Conservation (phyloP, 352 stramenopile species). For the Globisporangium irregulare region DNA sequence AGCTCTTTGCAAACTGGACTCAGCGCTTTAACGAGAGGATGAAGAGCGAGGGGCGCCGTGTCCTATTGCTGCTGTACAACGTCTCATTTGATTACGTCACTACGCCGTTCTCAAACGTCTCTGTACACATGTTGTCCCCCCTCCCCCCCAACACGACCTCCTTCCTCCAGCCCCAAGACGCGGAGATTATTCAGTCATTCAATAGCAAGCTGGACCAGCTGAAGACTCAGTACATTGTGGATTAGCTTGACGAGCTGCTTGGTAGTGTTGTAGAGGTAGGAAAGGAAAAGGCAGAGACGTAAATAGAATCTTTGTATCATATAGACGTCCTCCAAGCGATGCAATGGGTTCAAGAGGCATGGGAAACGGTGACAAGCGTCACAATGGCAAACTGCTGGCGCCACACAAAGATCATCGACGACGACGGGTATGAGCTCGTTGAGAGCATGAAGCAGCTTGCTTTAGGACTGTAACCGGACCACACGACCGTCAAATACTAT, state of each 20-base stretch:
- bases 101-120: background rate
- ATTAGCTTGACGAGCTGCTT: background rate
- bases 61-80: background rate
- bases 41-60: background rate
- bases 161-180: background rate
- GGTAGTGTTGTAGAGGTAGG: background rate
- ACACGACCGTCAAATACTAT: too few species aligned
- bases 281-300: background rate
- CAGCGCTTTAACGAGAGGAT: background rate
- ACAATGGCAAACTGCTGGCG: background rate
- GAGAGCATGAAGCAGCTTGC: too few species aligned
- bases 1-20: background rate
- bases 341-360: background rate
- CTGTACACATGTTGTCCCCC: background rate
- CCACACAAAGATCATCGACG: conserved; percentile 7
- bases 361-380: too few species aligned
- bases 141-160: conserved; percentile 1
- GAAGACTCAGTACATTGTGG: conserved; percentile 1
- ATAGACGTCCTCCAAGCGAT: conserved; percentile 2
- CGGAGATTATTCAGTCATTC: background rate
- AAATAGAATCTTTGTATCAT: background rate
- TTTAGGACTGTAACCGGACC: too few species aligned
- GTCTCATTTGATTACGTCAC: background rate
- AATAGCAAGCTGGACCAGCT: background rate
- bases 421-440: conserved; percentile 4